Base-by-base conservation (phyloP, 257 asterid genomes). In the Lantana camara region DNA sequence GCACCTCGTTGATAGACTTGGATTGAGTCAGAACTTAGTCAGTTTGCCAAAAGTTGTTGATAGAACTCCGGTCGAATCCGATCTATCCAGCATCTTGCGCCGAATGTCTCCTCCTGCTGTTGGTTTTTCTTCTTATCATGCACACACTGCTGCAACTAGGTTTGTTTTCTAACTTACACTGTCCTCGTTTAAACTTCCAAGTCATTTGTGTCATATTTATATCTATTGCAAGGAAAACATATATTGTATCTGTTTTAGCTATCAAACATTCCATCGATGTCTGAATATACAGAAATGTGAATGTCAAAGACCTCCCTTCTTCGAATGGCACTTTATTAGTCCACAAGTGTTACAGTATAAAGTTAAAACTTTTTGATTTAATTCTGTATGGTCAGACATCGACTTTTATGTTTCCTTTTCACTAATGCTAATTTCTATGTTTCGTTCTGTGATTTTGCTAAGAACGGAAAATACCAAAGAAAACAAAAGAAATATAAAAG, bases 1-100 rank as follows among this genome's bases (percentile, higher is more conserved):
- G 95, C 74, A 84, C 76, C 85, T 72, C 64, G 86, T 73, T 60
- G 85, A 77, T 44, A 80, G 60, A 63, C 64, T 50, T 62, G 77
- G 75, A 41, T 56, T 42, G 63, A 65, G 66, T 61, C 85, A 52
- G 46, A 58, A 72, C 67, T 78, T 77, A 11, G 56, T 57, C 65
- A 72, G 76, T 72, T 76, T 83, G 63, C 48, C 88, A 15, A 63
- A 82, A 80, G 83, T 67, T 9, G 83, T 68, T 45, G 74, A 69
- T 48, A 29, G 58, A 55, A n/a, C 63, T 58, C 37, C 73, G 49
- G 80, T 64, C 47, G 91, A 77, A 58, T 53, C 69, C 49, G 75
- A 20, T 15, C 68, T 72, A 44, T 69, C 67, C 66, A 76, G 78
- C 75, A 74, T 55, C 74, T 61, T 77, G 24, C 78, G 74, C 66